A percentile compares a stretch with the other conserved stretches of the same genome.
Evolutionary conservation across 345 rosid genomes (phyloP).

Genomic region (Gossypium rotundifolium): DNA sequence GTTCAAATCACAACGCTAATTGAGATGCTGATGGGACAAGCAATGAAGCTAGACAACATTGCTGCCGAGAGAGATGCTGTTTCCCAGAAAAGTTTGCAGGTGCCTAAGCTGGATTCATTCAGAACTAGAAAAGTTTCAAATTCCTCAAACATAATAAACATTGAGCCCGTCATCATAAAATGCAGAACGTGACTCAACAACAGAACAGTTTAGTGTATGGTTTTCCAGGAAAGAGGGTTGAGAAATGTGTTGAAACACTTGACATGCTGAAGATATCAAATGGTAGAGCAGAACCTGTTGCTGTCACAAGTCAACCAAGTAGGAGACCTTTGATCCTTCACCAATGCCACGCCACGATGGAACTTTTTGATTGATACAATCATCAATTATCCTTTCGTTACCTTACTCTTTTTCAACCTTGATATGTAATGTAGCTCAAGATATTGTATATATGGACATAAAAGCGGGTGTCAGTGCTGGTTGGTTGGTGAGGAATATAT

Average conservation of each 20-base stretch:
- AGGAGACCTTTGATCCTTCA: conserved; percentile 19
- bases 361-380: too few species aligned
- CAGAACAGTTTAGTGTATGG: background rate
- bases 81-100: conserved; percentile 38
- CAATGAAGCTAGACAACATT: conserved; percentile 42
- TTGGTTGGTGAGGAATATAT: too few species aligned
- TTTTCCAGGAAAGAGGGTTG: conserved; percentile 40
- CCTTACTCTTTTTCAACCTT: too few species aligned
- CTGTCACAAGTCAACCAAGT: conserved; percentile 25
- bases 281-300: conserved; percentile 26
- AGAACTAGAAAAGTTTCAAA: too few species aligned
- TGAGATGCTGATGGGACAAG: conserved; percentile 62
- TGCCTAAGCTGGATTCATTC: background rate
- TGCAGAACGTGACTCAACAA: too few species aligned
- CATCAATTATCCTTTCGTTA: too few species aligned
- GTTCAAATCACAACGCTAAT: conserved; percentile 48
- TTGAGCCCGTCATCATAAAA: too few species aligned
- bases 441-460: too few species aligned
- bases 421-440: too few species aligned
- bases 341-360: too few species aligned
- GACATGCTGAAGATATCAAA: conserved; percentile 33
- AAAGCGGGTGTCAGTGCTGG: too few species aligned
- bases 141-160: too few species aligned
- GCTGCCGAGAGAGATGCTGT: conserved; percentile 37
- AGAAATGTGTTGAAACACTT: conserved; percentile 42